Base-by-base conservation (phyloP, 192 early-diverging fungal species). In the Coemansia sp. region DNA sequence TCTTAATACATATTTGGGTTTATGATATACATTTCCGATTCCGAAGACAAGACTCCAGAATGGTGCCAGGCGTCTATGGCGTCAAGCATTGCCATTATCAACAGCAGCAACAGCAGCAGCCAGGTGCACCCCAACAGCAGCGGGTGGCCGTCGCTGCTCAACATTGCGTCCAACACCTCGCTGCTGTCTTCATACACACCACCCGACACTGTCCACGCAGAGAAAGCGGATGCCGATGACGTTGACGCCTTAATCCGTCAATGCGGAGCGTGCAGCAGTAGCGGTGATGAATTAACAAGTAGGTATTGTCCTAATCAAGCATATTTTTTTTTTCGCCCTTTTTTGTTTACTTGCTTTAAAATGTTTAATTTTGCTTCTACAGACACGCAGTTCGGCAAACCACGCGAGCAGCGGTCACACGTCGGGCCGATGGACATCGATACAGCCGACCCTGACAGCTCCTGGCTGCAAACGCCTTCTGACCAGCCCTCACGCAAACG, bases 401-500 rank as follows among this genome's bases (percentile, higher is more conserved):
- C 49, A 15, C 21, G 33, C 37, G 50, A 39, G 41, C 55, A 50
- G 39, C 37, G 61, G 57, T 54, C 57, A 14, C 37, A 33, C 28
- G 72, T 44, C n/a, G 65, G 61, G 16, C 72, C 72, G 8, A 75
- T 75, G 72, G 73, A 77, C 52, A 50, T 77, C 41, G 73, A 77
- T 59, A 40, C 47, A 37, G 44, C 57, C 43, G 73, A 68, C 43
- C 35, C 28, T 31, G 72, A 77, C 63, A 51, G 58, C 46, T 60
- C 72, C 9, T 75, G 72, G 72, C 61, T 75, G 6, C 63, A 53
- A 48, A 38, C 61, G 14, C 46, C 65, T 7, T 18, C 40, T 21
- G 21, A 53, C 35, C 59, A 73, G 47, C 63, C 36, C 20, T 30
- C 53, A 11, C 63, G 59, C 44, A 72, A 72, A 50, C 53, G 70